Base-by-base conservation (phyloP, 768 basidiomycete species). In the Psilocybe cubensis region DNA sequence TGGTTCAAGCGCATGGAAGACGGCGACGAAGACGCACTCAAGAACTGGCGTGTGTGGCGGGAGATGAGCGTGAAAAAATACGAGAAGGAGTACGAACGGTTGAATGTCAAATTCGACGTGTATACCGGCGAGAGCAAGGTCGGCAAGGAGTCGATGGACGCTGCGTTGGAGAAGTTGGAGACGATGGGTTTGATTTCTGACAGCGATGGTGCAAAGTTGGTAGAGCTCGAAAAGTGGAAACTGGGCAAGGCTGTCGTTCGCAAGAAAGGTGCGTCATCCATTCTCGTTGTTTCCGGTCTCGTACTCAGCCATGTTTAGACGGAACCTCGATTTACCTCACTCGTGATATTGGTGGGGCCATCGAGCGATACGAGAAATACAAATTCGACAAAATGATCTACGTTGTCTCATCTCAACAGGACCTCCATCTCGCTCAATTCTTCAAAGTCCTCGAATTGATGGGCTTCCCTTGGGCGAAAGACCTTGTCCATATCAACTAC, bases 1-100 rank as follows among this genome's bases (percentile, higher is more conserved):
- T 94, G 92, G 83, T 99, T 99, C 81, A 94, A 88, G 72, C 88
- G 87, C 10, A 96, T 97, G 93, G 94, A 96, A 70, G 91, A 94
- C 61, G 93, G 94, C 23, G 94, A 98, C 64, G 88, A 93, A 61
- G 78, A 76, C 9, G 89, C 93, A 2, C 82, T 98, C 31, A 79
- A 77, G 54, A 89, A 96, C 72, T 99, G 96, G 96, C 84, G 88
- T 17, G 83, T 88, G 57, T 99, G 96, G 94, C 89, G 96, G 23
- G 87, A 92, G 66, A 74, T 96, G 47, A 96, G 93, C 61, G 85
- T 99, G 66, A 86, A 86, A 66, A 94, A 94, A 74, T 96, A 98
- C 74, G 82, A 82, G 68, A 83, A 89, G 66, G 92, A 94, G 69
- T 98, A 97, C 73, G 88, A 85, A 2, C 82, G 91, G 24, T 74